phyloP scores from a whole-genome alignment of 2,329 filamentous ascomycete genomes.

The Fusarium pseudonygamai region DNA sequence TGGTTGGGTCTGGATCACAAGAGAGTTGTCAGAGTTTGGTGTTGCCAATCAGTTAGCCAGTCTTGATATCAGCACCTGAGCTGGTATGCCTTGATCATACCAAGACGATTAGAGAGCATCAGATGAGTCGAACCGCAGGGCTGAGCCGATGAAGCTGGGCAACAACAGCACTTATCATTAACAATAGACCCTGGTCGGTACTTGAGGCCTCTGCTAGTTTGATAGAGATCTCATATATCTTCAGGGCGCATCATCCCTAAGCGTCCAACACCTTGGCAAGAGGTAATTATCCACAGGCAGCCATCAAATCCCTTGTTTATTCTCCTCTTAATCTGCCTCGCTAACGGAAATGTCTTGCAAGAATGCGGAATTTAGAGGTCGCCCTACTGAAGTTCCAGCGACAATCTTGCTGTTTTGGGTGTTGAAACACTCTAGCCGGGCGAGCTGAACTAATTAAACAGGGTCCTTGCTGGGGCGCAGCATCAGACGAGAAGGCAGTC shows the following conservation, averaged over 20 bases:
- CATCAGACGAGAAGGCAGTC: constrained; percentile 13
- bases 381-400: background rate
- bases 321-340: constrained; percentile 5
- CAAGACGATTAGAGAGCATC: background rate
- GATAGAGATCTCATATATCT: background rate
- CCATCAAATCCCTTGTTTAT: background rate
- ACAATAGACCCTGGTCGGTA: constrained; percentile 6
- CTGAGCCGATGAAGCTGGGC: background rate
- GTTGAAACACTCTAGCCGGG: constrained; percentile 8
- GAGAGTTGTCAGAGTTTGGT: background rate
- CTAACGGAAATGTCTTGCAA: constrained; percentile 8
- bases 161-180: background rate
- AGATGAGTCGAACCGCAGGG: constrained; percentile 3
- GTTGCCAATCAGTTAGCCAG: background rate
- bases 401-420: constrained; percentile 27
- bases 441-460: constrained; percentile 20
- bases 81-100: background rate
- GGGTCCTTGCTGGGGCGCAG: constrained; percentile 24
- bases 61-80: background rate
- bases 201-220: background rate
- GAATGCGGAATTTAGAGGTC: constrained; percentile 20
- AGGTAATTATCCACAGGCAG: constrained; percentile 18
- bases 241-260: background rate
- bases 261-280: background rate
- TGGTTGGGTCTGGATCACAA: background rate